A percentile compares a stretch with the other conserved stretches of the same genome.
These are phyloP conservation scores for Nicotiana attenuata DNA, from an alignment of 257 asterid genomes.

Conservation along the genomic window DNA sequence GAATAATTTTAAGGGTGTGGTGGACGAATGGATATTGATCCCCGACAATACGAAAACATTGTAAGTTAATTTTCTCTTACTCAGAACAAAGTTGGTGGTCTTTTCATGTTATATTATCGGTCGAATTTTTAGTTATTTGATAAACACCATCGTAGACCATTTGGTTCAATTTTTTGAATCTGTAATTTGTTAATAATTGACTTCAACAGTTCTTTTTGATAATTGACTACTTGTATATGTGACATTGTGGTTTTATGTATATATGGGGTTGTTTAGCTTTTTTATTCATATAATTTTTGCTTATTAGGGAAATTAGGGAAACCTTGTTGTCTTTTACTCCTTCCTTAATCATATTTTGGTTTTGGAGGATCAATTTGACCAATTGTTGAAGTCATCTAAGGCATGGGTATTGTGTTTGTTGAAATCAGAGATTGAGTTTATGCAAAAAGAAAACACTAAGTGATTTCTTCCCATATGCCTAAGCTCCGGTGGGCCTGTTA, in stretches of 20 bases:
- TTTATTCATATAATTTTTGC: not conserved
- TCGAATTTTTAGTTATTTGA: not conserved
- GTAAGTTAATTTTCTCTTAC: slow-evolving; percentile 16
- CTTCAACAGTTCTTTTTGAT: not conserved
- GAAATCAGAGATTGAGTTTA: not conserved
- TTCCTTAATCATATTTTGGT: not conserved
- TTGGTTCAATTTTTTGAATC: not conserved
- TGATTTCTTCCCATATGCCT: too few species aligned
- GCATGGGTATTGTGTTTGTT: not conserved
- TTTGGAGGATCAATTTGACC: not conserved
- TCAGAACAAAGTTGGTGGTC: not conserved
- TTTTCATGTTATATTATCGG: not conserved
- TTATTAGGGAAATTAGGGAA: not conserved
- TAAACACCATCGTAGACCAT: not conserved
- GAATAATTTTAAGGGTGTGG: not conserved
- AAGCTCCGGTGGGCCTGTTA: too few species aligned
- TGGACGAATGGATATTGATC: slow-evolving; percentile 39
- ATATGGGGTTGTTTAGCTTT: not conserved
- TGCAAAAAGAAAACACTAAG: not conserved
- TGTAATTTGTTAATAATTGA: not conserved
- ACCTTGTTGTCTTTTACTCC: not conserved
- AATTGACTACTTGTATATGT: not conserved
- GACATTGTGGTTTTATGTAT: not conserved
- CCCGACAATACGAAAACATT: slow-evolving; percentile 31
- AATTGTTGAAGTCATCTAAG: not conserved